phyloP scores from a whole-genome alignment of 495 filamentous ascomycete species.

The Immersiella caudata region DNA sequence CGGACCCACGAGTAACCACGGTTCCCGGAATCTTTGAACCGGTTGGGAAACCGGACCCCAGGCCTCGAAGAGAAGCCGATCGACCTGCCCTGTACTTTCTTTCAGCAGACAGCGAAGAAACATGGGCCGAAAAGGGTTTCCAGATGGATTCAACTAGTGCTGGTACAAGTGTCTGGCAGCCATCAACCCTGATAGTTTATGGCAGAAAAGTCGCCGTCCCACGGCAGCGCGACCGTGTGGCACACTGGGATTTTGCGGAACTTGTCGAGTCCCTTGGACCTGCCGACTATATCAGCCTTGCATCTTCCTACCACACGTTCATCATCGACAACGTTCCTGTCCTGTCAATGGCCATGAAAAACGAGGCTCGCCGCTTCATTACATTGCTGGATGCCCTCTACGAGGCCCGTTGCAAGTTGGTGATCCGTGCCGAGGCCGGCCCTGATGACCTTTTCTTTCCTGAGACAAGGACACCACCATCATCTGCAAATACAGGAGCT shows the following conservation, averaged over 20 bases:
- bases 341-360: slow-evolving; percentile 61
- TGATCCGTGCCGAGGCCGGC: slow-evolving; percentile 57
- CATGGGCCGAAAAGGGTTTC: slow-evolving; percentile 18
- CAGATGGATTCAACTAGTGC: background rate
- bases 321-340: slow-evolving; percentile 64
- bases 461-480: slow-evolving; percentile 37
- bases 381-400: slow-evolving; percentile 72
- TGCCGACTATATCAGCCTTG: slow-evolving; percentile 73
- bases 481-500: background rate
- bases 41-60: background rate
- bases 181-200: slow-evolving; percentile 58
- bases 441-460: slow-evolving; percentile 74
- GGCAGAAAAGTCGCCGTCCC: slow-evolving; percentile 60
- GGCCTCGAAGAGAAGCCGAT: background rate
- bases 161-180: slow-evolving; percentile 46
- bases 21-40: background rate
- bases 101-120: slow-evolving; percentile 26
- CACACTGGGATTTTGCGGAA: slow-evolving; percentile 61
- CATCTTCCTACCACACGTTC: slow-evolving; percentile 69
- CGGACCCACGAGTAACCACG: slow-evolving; percentile 6
- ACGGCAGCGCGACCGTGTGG: slow-evolving; percentile 48
- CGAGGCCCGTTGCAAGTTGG: slow-evolving; percentile 67
- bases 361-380: slow-evolving; percentile 72
- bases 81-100: slow-evolving; percentile 41
- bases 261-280: slow-evolving; percentile 65